Evolutionary conservation across 2,329 filamentous ascomycete genomes (phyloP).

Genomic region (Trichoderma atrobrunneum): DNA sequence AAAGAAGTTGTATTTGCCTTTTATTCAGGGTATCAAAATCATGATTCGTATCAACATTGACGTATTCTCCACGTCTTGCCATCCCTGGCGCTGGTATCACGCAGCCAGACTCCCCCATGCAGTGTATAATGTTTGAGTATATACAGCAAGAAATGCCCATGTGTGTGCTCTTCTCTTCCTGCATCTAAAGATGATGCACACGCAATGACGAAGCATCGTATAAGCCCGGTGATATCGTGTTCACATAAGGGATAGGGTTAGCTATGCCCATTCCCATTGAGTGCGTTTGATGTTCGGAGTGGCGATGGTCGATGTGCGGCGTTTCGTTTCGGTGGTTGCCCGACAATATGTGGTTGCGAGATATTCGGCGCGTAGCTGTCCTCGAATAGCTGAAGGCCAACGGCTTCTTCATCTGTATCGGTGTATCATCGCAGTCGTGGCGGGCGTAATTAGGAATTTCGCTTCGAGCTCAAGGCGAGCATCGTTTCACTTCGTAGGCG

Average conservation of each 20-base stretch:
- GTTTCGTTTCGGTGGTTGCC: background rate
- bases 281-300: background rate
- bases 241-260: too few relatives aligned
- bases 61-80: background rate
- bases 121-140: background rate
- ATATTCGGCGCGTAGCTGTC: background rate
- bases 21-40: background rate
- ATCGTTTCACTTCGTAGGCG: slow-evolving; percentile 27
- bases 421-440: background rate
- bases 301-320: background rate
- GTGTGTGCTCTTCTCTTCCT: background rate
- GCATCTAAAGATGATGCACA: background rate
- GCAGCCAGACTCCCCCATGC: background rate
- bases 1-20: background rate
- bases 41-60: background rate
- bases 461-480: background rate
- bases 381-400: too few relatives aligned
- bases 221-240: too few relatives aligned
- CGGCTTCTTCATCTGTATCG: background rate
- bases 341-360: background rate
- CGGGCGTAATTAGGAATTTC: background rate
- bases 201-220: background rate
- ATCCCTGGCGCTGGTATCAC: background rate
- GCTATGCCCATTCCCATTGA: background rate
- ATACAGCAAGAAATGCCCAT: background rate